Evolutionary conservation across 2,329 filamentous ascomycete genomes (phyloP), one percentile per base, ranked within the genome.

Genomic region (Diaporthe citriasiana): DNA sequence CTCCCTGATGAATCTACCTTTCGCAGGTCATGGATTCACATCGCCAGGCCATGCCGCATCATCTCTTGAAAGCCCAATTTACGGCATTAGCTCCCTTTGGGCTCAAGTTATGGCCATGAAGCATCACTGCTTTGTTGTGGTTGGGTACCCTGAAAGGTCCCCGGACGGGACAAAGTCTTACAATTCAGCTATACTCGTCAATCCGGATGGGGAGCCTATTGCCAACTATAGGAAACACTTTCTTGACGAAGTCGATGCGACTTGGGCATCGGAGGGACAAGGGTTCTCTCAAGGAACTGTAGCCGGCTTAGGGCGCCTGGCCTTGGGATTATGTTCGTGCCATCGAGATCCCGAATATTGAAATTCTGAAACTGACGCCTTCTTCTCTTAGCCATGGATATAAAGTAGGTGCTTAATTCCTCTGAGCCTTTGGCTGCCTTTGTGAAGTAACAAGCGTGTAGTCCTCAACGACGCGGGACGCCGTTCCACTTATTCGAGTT

Each of bases 91-190:
- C 5, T 91, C 93, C 0, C 82, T 92, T 35, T 97, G 94, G 94
- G 93, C 93, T 0, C 86, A 89, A 42, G 90, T 87, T 0, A 90
- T 88, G 0, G 94, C 94, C 0, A 84, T 90, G 33, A 91, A 91
- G 77, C 87, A 93, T 78, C 86, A 91, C 74, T 95, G 93, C 78
- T 84, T 87, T 66, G 93, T 96, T 0, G 88, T 89, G 0, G 89
- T 91, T 1, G 94, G 94, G 0, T 97, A 96, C 73, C 94, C 94
- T 0, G 94, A 96, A 73, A 90, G n/a, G n/a, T n/a, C n/a, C n/a
- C n/a, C n/a, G 88, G 77, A 88, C 0, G 80, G 79, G 0, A 86
- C 87, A 0, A 87, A 90, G 74, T 89, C 88, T 35, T 90, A 90
- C 79, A 90, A 90, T 71, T 86, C 86, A 0, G 79, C 81, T 0